These are phyloP conservation scores for Fraxinus dipetala DNA, from an alignment of 305 asterid genomes.

Conservation along the genomic window DNA sequence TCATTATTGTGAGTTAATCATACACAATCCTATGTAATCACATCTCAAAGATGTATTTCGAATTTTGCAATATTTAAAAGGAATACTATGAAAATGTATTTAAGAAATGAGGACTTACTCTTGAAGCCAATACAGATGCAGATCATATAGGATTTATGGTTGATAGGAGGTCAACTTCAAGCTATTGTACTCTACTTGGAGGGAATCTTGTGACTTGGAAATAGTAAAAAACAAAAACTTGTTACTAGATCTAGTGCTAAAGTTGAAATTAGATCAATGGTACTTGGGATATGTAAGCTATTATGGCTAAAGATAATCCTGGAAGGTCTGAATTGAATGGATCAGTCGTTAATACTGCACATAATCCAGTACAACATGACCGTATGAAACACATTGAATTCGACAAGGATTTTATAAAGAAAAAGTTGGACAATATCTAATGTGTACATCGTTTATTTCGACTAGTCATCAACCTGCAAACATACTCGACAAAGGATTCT, in stretches of 20 bases:
- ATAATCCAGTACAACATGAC: not conserved
- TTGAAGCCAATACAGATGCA: not conserved
- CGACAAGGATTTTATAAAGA: not conserved
- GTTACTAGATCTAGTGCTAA: not conserved
- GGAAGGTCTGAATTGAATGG: not conserved
- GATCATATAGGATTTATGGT: not conserved
- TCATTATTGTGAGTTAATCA: not conserved
- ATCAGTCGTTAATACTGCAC: not conserved
- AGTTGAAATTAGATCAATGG: not conserved
- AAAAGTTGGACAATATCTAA: not conserved
- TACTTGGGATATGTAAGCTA: not conserved
- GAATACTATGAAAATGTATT: not conserved
- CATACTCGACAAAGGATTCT: not conserved
- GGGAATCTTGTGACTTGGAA: not conserved
- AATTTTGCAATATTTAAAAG: not conserved
- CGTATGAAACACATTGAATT: not conserved
- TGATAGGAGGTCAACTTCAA: not conserved
- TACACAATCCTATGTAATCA: not conserved
- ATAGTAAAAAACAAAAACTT: too few species aligned
- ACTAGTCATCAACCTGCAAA: not conserved
- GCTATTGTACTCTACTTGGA: not conserved
- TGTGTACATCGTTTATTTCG: not conserved
- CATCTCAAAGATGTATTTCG: not conserved
- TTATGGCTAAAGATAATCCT: not conserved
- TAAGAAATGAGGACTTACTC: not conserved